A percentile compares a stretch with the other conserved stretches of the same genome.
Evolutionary conservation across 768 basidiomycete genomes (phyloP).

Genomic region (Mycena kentingensis): DNA sequence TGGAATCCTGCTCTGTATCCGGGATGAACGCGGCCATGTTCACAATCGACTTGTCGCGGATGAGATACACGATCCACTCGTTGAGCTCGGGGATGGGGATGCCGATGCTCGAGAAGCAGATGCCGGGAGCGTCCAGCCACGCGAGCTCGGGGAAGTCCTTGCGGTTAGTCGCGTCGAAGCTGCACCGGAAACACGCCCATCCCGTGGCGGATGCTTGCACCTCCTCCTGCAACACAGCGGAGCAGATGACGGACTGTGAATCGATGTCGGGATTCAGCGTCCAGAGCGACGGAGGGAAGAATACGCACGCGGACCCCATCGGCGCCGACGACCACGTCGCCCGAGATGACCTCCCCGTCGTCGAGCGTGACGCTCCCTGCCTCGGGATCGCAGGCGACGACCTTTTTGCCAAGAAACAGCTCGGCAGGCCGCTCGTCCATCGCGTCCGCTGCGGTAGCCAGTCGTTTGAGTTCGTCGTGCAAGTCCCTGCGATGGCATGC

Average conservation of each 20-base stretch:
- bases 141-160: too few species aligned
- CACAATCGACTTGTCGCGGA: too few species aligned
- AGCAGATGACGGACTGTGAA: slow-evolving; percentile 4
- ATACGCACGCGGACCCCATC: not conserved
- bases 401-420: not conserved
- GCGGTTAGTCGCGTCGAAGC: slow-evolving; percentile 1
- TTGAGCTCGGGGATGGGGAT: too few species aligned
- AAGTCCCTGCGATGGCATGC: slow-evolving; percentile 7
- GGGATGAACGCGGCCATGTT: too few species aligned
- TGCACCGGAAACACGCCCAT: slow-evolving; percentile 3
- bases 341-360: slow-evolving; percentile 1
- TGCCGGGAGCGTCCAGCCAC: too few species aligned
- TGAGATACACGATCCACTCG: too few species aligned
- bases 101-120: too few species aligned
- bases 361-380: not conserved
- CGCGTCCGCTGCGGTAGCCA: not conserved
- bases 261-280: not conserved
- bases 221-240: not conserved
- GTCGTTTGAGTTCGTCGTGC: not conserved
- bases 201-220: slow-evolving; percentile 3
- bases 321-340: slow-evolving; percentile 2
- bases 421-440: not conserved
- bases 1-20: too few species aligned
- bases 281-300: not conserved
- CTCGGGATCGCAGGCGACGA: slow-evolving; percentile 7